These are phyloP conservation scores for Cadophora sp. DNA, from an alignment of 2,329 filamentous ascomycete species.

Conservation along the genomic window DNA sequence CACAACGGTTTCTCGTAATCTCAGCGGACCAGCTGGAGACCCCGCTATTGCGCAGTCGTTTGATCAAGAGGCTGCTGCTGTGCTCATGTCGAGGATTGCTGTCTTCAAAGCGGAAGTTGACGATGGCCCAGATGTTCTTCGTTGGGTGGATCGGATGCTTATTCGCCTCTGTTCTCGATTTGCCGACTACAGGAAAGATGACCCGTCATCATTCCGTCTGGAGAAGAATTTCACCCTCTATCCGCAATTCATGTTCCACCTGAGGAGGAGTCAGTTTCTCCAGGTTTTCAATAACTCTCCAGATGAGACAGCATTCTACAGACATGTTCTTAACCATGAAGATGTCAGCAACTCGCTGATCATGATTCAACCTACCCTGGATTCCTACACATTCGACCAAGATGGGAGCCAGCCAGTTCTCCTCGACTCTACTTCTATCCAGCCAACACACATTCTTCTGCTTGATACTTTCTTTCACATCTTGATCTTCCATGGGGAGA, in stretches of 20 bases:
- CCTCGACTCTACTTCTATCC: constrained; percentile 94
- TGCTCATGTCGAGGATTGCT: constrained; percentile 98
- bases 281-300: constrained; percentile 99
- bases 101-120: constrained; percentile 99
- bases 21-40: constrained; percentile 93
- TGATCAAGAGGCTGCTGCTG: constrained; percentile 96
- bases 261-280: constrained; percentile 94
- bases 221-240: constrained; percentile 99
- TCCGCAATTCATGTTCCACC: constrained; percentile 99
- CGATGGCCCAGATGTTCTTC: constrained; percentile 95
- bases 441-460: constrained; percentile 89
- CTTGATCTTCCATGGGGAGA: constrained; percentile 98
- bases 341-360: constrained; percentile 95
- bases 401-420: constrained; percentile 93
- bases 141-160: constrained; percentile 98
- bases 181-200: constrained; percentile 97
- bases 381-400: constrained; percentile 96
- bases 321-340: constrained; percentile 96
- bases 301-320: constrained; percentile 98
- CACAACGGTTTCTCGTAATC: constrained; percentile 88
- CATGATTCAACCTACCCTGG: constrained; percentile 98
- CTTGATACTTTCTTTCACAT: constrained; percentile 99
- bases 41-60: constrained; percentile 96
- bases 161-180: constrained; percentile 96
- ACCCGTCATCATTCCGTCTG: constrained; percentile 92